Base-by-base conservation (phyloP, 345 rosid genomes). In the Eucalyptus melliodora region DNA sequence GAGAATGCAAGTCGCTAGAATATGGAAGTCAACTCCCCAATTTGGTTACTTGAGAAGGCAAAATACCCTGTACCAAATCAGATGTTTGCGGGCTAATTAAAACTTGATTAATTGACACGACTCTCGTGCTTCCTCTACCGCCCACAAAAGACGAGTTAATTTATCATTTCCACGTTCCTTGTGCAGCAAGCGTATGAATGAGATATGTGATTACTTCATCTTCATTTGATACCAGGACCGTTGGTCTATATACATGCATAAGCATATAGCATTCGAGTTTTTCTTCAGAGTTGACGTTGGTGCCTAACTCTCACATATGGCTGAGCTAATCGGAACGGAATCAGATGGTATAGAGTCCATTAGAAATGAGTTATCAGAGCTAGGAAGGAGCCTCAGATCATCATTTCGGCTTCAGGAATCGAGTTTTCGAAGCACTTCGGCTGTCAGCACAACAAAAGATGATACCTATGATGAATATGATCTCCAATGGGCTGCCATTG, bases 371-470 rank as follows among this genome's bases (percentile, higher is more conserved):
- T 92, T 96, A 59, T 87, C 94, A 47, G 98, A 95, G 93, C 40
- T 92, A 4, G 95, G 98, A 92, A 96, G 95, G 91, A 96, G 97
- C 92, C 89, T 93, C 77, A 91, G 94, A 55, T 95, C 96, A 31
- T 95, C 97, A 13, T 96, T 97, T 85, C 90, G 90, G 90, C 91
- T 80, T 30, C 93, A 87, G n/a, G 89, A 87, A 11, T 94, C 95
- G 2, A 93, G 97, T 90, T 92, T 93, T 67, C 92, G 93, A 86
- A 94, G 93, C 87, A 88, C 51, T 85, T 94, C 94, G 9, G 89
- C 90, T 23, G 72, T 85, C 50, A 86, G 90, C 60, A 88, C 91
- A 47, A n/a, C 24, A 86, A 92, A 86, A 23, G 92, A 91, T 53
- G 95, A 92, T 90, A 55, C 8, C 6, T 91, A 92, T 14, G 92